Conservation (phyloP, 2,329 filamentous ascomycete species). For the Sphaerulina musiva region DNA sequence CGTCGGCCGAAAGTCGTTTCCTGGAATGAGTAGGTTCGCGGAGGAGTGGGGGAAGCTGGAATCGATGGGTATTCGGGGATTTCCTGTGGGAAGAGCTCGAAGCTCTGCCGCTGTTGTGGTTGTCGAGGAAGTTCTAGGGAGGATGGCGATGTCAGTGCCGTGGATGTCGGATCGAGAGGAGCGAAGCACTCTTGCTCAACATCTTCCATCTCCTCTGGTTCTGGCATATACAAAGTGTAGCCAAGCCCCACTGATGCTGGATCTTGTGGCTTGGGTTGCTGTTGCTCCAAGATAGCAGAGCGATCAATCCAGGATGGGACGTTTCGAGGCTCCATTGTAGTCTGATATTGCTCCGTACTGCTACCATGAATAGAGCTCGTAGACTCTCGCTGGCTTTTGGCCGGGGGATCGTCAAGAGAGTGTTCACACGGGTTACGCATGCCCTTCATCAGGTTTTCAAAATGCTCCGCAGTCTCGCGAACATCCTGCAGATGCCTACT, state of each 20-base stretch:
- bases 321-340: constrained; percentile 18
- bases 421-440: constrained; percentile 22
- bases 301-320: constrained; percentile 28
- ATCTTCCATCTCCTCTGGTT: not conserved
- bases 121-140: not conserved
- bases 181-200: constrained; percentile 3
- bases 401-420: constrained; percentile 1
- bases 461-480: constrained; percentile 17
- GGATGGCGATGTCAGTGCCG: not conserved
- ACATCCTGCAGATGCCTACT: constrained; percentile 21
- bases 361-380: constrained; percentile 1
- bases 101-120: not conserved
- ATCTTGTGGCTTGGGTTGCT: constrained; percentile 1
- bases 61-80: constrained; percentile 16
- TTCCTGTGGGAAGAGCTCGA: constrained; percentile 9
- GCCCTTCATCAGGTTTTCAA: constrained; percentile 20
- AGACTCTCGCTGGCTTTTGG: not conserved
- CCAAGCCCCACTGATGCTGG: constrained; percentile 21
- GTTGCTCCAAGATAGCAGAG: constrained; percentile 9
- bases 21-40: constrained; percentile 53
- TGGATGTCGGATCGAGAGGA: not conserved
- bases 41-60: constrained; percentile 21
- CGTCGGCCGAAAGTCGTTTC: constrained; percentile 65
- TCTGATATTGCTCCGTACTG: not conserved
- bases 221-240: constrained; percentile 23